Base-by-base conservation (phyloP, 306 rosid genomes). In the Ormosia emarginata region DNA sequence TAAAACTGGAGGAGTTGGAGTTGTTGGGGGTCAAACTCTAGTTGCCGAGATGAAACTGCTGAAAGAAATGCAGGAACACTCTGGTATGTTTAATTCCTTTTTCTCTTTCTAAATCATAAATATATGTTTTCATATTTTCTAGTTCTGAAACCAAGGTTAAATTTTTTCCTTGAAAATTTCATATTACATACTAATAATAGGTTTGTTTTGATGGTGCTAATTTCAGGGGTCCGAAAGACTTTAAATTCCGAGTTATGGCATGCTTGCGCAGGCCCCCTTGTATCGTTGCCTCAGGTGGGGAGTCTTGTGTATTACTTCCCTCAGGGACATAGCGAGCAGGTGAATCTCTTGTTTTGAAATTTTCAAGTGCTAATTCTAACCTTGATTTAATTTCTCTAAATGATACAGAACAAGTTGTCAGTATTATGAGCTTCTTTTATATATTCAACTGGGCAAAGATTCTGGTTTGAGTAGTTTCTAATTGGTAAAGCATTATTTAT, bases 321-420 rank as follows among this genome's bases (percentile, higher is more conserved):
- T 82, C 99, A 96, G 83, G 99, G 99, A 46, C 99, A 96, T 40
- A 96, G 98, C 81, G 99, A 96, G 56, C 99, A 96, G 97, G 99
- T 95, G 44, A 30, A 40, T 63, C 65, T 53, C 80, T 47, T 75
- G 44, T 24, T 78, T 33, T 15, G 0, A n/a, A 53, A 15, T 9
- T 64, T 65, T 29, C 39, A 41, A 40, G 37, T 67, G 58, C 70
- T 40, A 68, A 32, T 43, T 30, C 49, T 12, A 66, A 8, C 15
- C 14, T 49, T 78, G 66, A 30, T 56, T 37, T 77, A 2, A 41
- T 63, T 33, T 47, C 47, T 76, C 36, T 43, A 30, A 69, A n/a
- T 47, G 61, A 41, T 30, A 1, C 36, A 6, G 33, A 72, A 52
- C 73, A 17, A 30, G 5, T 49, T 57, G 56, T 50, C 11, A 41